These are phyloP conservation scores for Termitomyces titanicus DNA, from an alignment of 768 basidiomycete species.

Conservation along the genomic window DNA sequence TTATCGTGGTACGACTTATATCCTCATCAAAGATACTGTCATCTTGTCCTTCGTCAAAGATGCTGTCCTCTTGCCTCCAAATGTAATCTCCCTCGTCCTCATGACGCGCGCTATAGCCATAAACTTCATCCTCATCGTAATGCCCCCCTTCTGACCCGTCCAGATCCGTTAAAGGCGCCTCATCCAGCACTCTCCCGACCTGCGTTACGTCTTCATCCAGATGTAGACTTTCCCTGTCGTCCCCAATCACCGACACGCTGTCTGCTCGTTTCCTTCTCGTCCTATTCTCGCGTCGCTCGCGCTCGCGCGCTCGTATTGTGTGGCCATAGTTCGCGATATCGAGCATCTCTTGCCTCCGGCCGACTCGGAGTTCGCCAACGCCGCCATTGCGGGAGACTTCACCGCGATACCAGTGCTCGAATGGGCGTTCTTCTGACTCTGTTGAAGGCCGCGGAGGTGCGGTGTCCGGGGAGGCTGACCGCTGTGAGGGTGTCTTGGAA, in stretches of 20 bases:
- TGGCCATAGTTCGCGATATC: slow-evolving; percentile 87
- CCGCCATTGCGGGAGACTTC: slow-evolving; percentile 85
- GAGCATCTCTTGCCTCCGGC: slow-evolving; percentile 75
- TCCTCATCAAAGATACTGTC: slow-evolving; percentile 10
- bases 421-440: slow-evolving; percentile 80
- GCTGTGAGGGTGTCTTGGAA: slow-evolving; percentile 34
- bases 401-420: slow-evolving; percentile 89
- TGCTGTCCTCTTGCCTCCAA: slow-evolving; percentile 1
- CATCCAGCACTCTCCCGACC: slow-evolving; percentile 64
- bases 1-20: slow-evolving; percentile 14
- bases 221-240: slow-evolving; percentile 57
- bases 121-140: slow-evolving; percentile 15
- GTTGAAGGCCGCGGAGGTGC: slow-evolving; percentile 52
- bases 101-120: slow-evolving; percentile 16
- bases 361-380: slow-evolving; percentile 80
- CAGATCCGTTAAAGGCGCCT: slow-evolving; percentile 70
- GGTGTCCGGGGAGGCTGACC: slow-evolving; percentile 30
- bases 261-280: slow-evolving; percentile 58
- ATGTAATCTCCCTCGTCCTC: slow-evolving; percentile 22
- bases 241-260: slow-evolving; percentile 51
- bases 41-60: slow-evolving; percentile 11
- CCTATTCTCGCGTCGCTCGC: slow-evolving; percentile 18
- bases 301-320: slow-evolving; percentile 32
- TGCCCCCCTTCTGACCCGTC: slow-evolving; percentile 47
- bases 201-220: slow-evolving; percentile 51